Evolutionary conservation across 2,329 filamentous ascomycete species (phyloP).

Genomic region (Colletotrichum phormii): DNA sequence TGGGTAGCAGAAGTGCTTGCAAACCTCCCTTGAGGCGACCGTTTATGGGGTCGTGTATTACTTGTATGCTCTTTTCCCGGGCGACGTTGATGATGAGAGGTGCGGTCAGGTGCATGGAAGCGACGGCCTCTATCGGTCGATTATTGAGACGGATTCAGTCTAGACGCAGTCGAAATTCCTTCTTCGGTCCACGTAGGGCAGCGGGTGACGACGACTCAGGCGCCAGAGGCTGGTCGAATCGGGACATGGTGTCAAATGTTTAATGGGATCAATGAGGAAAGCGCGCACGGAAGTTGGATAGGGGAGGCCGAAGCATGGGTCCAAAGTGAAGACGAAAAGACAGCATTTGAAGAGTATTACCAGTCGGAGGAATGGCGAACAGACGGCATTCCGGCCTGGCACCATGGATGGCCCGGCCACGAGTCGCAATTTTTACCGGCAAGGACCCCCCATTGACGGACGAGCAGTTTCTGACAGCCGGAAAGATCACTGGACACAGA

Average conservation of each 20-base stretch:
- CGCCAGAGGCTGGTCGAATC: neutral
- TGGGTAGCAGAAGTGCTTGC: no score
- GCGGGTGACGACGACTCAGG: slow-evolving; percentile 9
- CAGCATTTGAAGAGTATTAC: neutral
- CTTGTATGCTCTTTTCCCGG: neutral
- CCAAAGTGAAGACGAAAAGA: neutral
- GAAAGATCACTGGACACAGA: slow-evolving; percentile 10
- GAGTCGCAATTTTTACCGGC: slow-evolving; percentile 15
- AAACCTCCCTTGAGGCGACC: neutral
- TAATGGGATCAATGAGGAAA: neutral
- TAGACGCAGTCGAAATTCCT: slow-evolving; percentile 12
- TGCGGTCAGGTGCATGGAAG: slow-evolving; percentile 4
- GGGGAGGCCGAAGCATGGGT: neutral
- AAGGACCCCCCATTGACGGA: neutral
- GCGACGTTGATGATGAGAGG: neutral
- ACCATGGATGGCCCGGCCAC: slow-evolving; percentile 21
- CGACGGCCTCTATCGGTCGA: neutral
- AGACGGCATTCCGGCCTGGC: neutral
- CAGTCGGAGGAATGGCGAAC: neutral
- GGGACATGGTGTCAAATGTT: slow-evolving; percentile 10
- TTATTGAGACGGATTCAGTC: neutral
- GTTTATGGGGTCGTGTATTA: neutral
- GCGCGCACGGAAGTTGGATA: slow-evolving; percentile 1
- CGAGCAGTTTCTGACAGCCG: slow-evolving; percentile 9
- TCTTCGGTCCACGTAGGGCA: slow-evolving; percentile 4